Base-by-base conservation (phyloP, 2,329 filamentous ascomycete species). In the Penicillium hordei region DNA sequence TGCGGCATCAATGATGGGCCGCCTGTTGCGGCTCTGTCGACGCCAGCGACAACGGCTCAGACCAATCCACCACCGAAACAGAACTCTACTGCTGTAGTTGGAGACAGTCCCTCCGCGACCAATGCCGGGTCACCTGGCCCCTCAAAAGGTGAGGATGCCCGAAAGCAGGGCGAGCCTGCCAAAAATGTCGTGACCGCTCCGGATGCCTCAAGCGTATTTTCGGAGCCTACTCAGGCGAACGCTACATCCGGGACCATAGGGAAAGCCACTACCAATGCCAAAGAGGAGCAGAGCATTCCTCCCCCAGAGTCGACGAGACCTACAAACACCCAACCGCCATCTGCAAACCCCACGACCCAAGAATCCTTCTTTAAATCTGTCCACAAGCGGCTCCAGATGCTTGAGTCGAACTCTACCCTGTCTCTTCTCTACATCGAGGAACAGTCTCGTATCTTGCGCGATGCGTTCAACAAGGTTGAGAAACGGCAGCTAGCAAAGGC, bases 291-390 rank as follows among this genome's bases (percentile, higher is more conserved):
- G 4, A 59, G 46, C 25, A 74, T 25, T 58, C 43, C 58, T 5
- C 74, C 48, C 64, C 75, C 27, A 65, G 71, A 74, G 34, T 60
- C 65, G 2, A 66, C 57, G 4, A 65, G 68, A 59, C 52, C 76
- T 27, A 76, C 79, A 9, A 69, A 81, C 42, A 76, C 78, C 27
- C 76, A 83, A 65, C 77, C 81, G 1, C 72, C 81, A 8, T 75
- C 82, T 1, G 76, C 89, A 1, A 84, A 86, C 0, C 93, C 93
- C 2, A 92, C 93, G 0, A 94, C 95, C 1, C 94, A 99, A 74
- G 94, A 99, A 72, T 94, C 90, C 1, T 97, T 99, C 76, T 99
- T 97, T 83, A 97, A 97, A 73, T 91, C 92, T 4, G 89, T 97
- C 9, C 91, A 93, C 62, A 97, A 97, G 75, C 90, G 94, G 1